Evolutionary conservation across 768 basidiomycete genomes (phyloP).

Genomic region (Xanthoconium purpureum): DNA sequence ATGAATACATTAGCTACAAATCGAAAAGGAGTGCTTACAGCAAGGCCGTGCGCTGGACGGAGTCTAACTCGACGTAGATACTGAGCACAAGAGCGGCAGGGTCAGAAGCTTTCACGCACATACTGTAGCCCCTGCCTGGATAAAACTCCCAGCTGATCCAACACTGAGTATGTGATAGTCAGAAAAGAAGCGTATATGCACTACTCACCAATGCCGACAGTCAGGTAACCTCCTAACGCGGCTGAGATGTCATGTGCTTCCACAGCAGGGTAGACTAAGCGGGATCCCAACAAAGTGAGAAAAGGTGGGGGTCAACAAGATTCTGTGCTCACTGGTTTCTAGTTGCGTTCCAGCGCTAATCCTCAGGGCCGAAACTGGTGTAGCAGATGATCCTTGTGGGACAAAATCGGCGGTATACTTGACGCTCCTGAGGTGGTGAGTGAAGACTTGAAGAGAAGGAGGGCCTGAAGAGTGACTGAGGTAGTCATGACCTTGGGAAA

Average conservation of each 20-base stretch:
- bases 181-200: too few relatives aligned
- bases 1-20: not conserved
- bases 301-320: not conserved
- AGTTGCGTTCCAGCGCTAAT: constrained; percentile 16
- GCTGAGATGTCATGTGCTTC: constrained; percentile 12
- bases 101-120: not conserved
- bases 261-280: constrained; percentile 10
- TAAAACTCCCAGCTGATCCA: constrained; percentile 38
- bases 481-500: constrained; percentile 11
- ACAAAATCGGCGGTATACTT: constrained; percentile 11
- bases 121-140: constrained; percentile 48
- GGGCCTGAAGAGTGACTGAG: constrained; percentile 18
- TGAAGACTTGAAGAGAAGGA: constrained; percentile 18
- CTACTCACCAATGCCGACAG: constrained; percentile 14
- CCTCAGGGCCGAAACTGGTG: constrained; percentile 8
- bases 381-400: constrained; percentile 14
- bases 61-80: not conserved
- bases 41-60: constrained; percentile 18
- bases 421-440: constrained; percentile 10
- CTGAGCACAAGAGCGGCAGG: not conserved
- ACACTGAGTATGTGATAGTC: not conserved
- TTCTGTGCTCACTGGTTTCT: constrained; percentile 2
- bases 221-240: constrained; percentile 15
- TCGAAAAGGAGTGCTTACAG: not conserved
- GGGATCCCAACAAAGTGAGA: too few relatives aligned